These are phyloP conservation scores for Tetrastigma voinierianum DNA, from an alignment of 164 flowering plant genomes.

Conservation along the genomic window DNA sequence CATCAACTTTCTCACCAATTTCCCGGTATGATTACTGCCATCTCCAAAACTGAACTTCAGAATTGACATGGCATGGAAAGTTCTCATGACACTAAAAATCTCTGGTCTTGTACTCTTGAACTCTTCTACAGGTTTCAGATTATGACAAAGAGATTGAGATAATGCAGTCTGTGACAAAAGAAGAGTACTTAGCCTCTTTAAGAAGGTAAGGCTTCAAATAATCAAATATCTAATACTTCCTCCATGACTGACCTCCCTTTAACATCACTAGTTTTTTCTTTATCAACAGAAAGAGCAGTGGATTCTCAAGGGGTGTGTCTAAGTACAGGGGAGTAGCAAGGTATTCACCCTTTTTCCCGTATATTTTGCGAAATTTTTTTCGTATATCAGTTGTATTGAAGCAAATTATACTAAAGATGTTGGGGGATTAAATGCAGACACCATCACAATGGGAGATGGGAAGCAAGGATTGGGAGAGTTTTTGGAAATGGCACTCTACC, in stretches of 20 bases:
- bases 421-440: constrained; percentile 33
- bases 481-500: constrained; percentile 68
- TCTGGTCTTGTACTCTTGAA: background rate
- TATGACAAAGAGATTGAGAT: constrained; percentile 49
- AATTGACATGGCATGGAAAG: background rate
- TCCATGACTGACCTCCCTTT: background rate
- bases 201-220: constrained; percentile 42
- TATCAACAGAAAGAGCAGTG: constrained; percentile 47
- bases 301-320: constrained; percentile 58
- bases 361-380: too few relatives aligned
- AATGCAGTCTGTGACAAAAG: constrained; percentile 52
- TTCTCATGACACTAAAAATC: background rate
- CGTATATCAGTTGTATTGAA: background rate
- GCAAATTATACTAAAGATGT: background rate
- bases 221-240: too few relatives aligned
- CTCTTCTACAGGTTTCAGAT: constrained; percentile 33
- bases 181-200: constrained; percentile 56
- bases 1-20: constrained; percentile 40
- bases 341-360: constrained; percentile 3
- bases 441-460: constrained; percentile 79
- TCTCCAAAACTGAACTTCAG: background rate
- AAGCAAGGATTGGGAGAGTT: constrained; percentile 74
- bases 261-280: background rate
- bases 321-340: constrained; percentile 63
- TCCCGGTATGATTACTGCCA: constrained; percentile 16